These are phyloP conservation scores for Mycena chlorophos DNA, from an alignment of 768 basidiomycete genomes.

Conservation along the genomic window DNA sequence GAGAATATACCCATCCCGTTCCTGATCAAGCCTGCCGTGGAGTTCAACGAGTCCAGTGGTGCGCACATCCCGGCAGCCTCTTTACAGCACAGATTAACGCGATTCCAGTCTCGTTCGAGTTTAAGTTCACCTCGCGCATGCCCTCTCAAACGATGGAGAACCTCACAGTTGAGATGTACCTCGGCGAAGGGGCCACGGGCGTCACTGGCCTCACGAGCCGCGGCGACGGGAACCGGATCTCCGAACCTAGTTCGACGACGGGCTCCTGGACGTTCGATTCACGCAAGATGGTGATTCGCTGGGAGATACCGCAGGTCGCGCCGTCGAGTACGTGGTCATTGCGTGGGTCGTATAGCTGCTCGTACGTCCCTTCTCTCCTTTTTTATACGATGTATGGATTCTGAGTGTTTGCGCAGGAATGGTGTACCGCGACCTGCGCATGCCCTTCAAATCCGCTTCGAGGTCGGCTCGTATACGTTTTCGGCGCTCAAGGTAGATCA, in stretches of 20 bases:
- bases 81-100: not conserved
- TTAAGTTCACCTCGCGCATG: constrained; percentile 63
- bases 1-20: constrained; percentile 55
- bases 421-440: constrained; percentile 64
- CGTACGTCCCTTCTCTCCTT: constrained; percentile 46
- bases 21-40: constrained; percentile 48
- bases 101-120: constrained; percentile 55
- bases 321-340: constrained; percentile 72
- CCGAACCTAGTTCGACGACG: constrained; percentile 36
- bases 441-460: constrained; percentile 71
- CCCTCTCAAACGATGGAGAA: constrained; percentile 69
- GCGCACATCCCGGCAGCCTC: constrained; percentile 11
- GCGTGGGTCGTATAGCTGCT: constrained; percentile 73
- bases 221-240: constrained; percentile 45
- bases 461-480: constrained; percentile 69
- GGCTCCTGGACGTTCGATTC: constrained; percentile 85
- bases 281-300: constrained; percentile 67
- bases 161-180: constrained; percentile 66
- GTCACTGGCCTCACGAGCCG: constrained; percentile 72
- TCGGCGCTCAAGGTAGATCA: constrained; percentile 85
- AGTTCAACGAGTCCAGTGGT: constrained; percentile 47
- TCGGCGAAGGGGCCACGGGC: constrained; percentile 72
- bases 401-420: constrained; percentile 24
- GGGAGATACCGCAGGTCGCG: constrained; percentile 71
- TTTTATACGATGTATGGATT: not conserved